Percentiles rank a stretch among this genome's conserved stretches.
Conservation (phyloP, 164 flowering plant genomes). For the Tetrastigma voinierianum region DNA sequence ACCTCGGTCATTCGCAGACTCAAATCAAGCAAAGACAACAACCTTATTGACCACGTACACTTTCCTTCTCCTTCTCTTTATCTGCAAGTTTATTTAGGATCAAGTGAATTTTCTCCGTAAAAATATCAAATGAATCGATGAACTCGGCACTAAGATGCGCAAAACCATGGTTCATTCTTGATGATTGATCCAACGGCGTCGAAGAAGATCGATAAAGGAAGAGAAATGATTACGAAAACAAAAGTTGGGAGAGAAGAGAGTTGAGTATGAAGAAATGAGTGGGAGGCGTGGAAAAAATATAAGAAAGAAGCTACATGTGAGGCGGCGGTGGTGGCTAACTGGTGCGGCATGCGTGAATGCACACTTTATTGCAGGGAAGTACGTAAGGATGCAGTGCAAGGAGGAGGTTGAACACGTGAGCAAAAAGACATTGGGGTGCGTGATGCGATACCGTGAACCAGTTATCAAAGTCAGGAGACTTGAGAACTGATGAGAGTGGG, state of each 20-base stretch:
- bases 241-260: slow-evolving; percentile 3
- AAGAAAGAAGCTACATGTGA: not conserved
- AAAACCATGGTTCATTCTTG: too few species aligned
- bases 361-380: slow-evolving; percentile 12
- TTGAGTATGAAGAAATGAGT: too few species aligned
- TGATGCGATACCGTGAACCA: slow-evolving; percentile 4
- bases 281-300: slow-evolving; percentile 22
- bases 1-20: not conserved
- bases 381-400: slow-evolving; percentile 18
- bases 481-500: not conserved
- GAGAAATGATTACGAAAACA: too few species aligned
- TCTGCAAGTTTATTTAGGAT: not conserved
- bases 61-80: too few species aligned
- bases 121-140: too few species aligned
- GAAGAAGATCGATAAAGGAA: too few species aligned
- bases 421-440: slow-evolving; percentile 7
- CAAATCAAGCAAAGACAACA: slow-evolving; percentile 3
- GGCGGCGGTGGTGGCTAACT: slow-evolving; percentile 10
- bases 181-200: too few species aligned
- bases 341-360: slow-evolving; percentile 14
- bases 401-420: slow-evolving; percentile 20
- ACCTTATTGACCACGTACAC: not conserved
- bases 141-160: too few species aligned
- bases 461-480: not conserved
- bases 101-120: not conserved